A percentile compares a stretch with the other conserved stretches of the same genome.
These are phyloP conservation scores for Ceratopteris richardii DNA, from an alignment of 75 land plant species.

Conservation along the genomic window DNA sequence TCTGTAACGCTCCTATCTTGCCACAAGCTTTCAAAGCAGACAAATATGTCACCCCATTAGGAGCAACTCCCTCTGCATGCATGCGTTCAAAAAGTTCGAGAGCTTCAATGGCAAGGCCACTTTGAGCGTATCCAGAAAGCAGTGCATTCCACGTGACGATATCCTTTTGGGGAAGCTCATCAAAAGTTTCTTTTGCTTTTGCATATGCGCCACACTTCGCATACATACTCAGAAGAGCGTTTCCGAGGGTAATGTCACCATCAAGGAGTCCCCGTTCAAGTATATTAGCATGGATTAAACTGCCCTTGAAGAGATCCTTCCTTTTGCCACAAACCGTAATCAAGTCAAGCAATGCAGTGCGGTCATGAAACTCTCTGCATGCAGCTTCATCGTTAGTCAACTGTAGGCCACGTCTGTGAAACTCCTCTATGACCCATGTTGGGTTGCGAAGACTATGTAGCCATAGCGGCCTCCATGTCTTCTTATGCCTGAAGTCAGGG, in stretches of 20 bases:
- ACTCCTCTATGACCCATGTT: too few species aligned
- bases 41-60: conserved; percentile 10
- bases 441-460: too few species aligned
- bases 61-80: conserved; percentile 4
- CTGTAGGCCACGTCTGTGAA: too few species aligned
- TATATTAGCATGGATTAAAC: neutral
- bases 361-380: too few species aligned
- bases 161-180: conserved; percentile 41
- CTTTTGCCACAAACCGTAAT: too few species aligned
- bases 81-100: conserved; percentile 8
- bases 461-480: too few species aligned
- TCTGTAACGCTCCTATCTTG: conserved; percentile 7
- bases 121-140: conserved; percentile 11
- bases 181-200: conserved; percentile 42
- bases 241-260: conserved; percentile 42
- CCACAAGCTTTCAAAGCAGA: conserved; percentile 18
- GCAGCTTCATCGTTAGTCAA: too few species aligned
- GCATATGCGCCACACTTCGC: conserved; percentile 51
- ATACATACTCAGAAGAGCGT: conserved; percentile 75
- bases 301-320: too few species aligned
- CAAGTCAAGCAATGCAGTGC: too few species aligned
- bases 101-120: conserved; percentile 14
- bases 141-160: conserved; percentile 32
- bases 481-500: too few species aligned
- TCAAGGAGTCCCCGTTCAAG: neutral